phyloP scores from a whole-genome alignment of 1,284 basidiomycete genomes.

The Tranzscheliella williamsii region DNA sequence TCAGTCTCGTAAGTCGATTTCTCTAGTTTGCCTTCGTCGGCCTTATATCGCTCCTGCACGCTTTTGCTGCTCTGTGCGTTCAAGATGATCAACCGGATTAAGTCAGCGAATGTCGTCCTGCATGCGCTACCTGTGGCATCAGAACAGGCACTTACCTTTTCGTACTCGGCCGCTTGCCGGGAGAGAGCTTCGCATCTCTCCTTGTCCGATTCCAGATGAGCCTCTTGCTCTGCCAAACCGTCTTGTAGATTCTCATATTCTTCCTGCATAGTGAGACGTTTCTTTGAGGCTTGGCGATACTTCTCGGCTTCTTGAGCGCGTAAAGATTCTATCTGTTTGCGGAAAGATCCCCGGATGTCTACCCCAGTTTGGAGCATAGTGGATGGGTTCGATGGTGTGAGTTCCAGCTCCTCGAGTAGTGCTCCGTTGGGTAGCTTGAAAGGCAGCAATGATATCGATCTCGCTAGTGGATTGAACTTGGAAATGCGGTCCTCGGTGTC shows the following conservation, averaged over 20 bases:
- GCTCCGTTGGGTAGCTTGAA: conserved; percentile 26
- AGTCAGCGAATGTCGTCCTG: neutral
- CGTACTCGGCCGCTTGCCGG: conserved; percentile 33
- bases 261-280: conserved; percentile 44
- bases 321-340: conserved; percentile 32
- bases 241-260: conserved; percentile 42
- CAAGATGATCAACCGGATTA: neutral
- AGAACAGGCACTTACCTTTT: conserved; percentile 3
- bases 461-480: conserved; percentile 42
- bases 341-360: conserved; percentile 40
- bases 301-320: conserved; percentile 34
- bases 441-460: conserved; percentile 45
- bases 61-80: conserved; percentile 26
- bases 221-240: conserved; percentile 22
- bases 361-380: conserved; percentile 51
- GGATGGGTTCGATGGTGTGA: conserved; percentile 30
- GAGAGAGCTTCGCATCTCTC: conserved; percentile 27
- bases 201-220: conserved; percentile 24
- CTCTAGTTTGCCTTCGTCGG: conserved; percentile 36
- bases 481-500: conserved; percentile 50
- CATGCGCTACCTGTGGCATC: neutral
- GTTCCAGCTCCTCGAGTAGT: conserved; percentile 43
- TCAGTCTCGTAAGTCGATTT: conserved; percentile 39
- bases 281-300: conserved; percentile 38
- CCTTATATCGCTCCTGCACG: conserved; percentile 39